Evolutionary conservation across 1,139 yeast species (phyloP), one percentile per base, ranked within the genome.

Genomic region (Suhomyces bribrorum): DNA sequence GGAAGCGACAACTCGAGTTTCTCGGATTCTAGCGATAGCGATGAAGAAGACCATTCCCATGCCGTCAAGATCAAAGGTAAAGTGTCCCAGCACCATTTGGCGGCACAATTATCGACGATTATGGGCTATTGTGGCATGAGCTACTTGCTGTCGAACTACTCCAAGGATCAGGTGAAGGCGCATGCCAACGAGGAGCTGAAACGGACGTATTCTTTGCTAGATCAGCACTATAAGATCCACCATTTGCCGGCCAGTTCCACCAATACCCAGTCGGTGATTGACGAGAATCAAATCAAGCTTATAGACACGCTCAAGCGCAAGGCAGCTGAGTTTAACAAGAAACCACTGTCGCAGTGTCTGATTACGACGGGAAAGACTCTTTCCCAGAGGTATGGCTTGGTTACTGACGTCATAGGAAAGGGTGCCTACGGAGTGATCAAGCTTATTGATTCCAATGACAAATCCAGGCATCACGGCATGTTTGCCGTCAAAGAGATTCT

Each of bases 391-490:
- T 88, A 88, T 57, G 96, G 96, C 20, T 71, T 77, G 34, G 83
- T 90, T 48, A 88, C 80, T 53, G 90, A 84, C 45, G 79, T 87
- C 16, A 77, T 89, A 38, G 97, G 96, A 12, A 77, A 80, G 40
- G 96, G 96, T 16, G 80, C 95, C 0, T 89, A 84, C 62, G 97
- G 97, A 16, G 78, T 85, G 26, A 95, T 88, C 14, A 75, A 92
- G 46, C 74, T 88, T 14, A 57, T 47, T 67, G 92, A 37, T 81
- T 82, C 67, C 15, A n/a, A 12, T 14, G 15, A 14, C 6, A 8
- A 17, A 11, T 27, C 64, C 32, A 60, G 64, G 15, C 86, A 81
- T 2, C n/a, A 24, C 46, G 63, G 61, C 25, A 61, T 75, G 14
- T 89, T 68, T 57, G 96, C 94, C 0, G 87, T 86, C 26, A 87